phyloP scores from a whole-genome alignment of 331 rosid genomes.

The Dryas integrifolia region DNA sequence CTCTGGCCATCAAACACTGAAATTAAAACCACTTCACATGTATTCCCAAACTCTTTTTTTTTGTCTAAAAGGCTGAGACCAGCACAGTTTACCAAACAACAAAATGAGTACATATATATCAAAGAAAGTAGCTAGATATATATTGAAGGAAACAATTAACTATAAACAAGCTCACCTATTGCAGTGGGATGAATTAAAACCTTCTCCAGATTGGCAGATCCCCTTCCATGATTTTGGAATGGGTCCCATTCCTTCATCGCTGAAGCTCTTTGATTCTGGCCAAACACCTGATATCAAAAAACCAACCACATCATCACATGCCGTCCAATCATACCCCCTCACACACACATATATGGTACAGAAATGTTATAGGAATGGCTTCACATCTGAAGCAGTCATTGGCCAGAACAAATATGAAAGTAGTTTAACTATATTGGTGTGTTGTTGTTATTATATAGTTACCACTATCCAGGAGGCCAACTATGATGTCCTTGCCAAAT shows the following conservation, averaged over 20 bases:
- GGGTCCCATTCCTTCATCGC: conserved; percentile 78
- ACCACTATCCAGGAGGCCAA: conserved; percentile 87
- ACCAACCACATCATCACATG: conserved; percentile 5
- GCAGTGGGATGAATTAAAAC: conserved; percentile 63
- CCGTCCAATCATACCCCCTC: not conserved
- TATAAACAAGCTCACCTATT: conserved; percentile 50
- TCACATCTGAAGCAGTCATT: conserved; percentile 34
- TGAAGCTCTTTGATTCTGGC: conserved; percentile 94
- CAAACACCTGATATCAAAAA: conserved; percentile 67
- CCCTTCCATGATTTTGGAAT: conserved; percentile 93
- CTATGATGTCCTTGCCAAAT: conserved; percentile 62
- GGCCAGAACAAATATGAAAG: not conserved
- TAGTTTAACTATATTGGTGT: not conserved
- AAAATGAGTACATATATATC: not conserved
- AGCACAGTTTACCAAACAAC: not conserved
- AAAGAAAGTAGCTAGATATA: not conserved
- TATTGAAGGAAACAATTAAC: not conserved
- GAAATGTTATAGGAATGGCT: not conserved
- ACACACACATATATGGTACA: not conserved
- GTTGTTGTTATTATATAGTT: conserved; percentile 8
- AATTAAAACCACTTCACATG: not conserved
- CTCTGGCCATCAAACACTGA: not conserved
- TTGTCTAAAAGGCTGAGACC: not conserved
- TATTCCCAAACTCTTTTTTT: not conserved
- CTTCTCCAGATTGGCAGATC: conserved; percentile 76